Conservation (phyloP, 2,329 filamentous ascomycete genomes). For the Penicillium nordicum region DNA sequence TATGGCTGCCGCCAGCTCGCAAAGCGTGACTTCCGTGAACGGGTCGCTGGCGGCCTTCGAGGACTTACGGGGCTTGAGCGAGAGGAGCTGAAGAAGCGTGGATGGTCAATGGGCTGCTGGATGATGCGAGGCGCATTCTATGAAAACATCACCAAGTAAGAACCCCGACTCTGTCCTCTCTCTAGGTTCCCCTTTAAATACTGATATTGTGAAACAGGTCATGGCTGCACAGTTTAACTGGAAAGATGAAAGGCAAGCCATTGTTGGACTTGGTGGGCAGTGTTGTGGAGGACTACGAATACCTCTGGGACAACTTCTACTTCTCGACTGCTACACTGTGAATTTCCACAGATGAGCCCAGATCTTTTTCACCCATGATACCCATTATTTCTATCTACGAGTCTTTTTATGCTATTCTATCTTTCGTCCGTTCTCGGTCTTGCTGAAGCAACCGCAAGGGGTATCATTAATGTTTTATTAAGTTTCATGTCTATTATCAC, state of each 20-base stretch:
- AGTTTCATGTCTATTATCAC: constrained; percentile 16
- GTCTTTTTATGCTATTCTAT: constrained; percentile 6
- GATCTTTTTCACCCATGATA: constrained; percentile 19
- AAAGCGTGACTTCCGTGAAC: constrained; percentile 61
- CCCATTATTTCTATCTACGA: constrained; percentile 14
- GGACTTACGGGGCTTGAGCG: constrained; percentile 79
- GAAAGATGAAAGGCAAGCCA: constrained; percentile 66
- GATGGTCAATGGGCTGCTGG: constrained; percentile 95
- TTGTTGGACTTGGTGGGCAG: constrained; percentile 78
- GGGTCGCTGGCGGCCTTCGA: constrained; percentile 66
- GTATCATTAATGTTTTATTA: constrained; percentile 29
- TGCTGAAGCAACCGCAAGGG: constrained; percentile 12
- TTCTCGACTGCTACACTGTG: constrained; percentile 64
- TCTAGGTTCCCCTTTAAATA: neutral
- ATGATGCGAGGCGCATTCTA: constrained; percentile 95
- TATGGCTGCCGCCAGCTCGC: constrained; percentile 82
- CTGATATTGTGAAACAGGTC: constrained; percentile 42
- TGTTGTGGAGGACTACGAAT: constrained; percentile 93
- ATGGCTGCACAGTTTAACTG: constrained; percentile 66
- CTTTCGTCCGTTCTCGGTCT: constrained; percentile 17
- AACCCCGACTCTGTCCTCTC: constrained; percentile 1
- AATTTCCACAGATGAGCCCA: constrained; percentile 10
- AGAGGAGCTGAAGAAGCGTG: constrained; percentile 83
- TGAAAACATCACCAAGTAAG: constrained; percentile 74
- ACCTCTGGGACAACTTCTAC: constrained; percentile 97